Conservation (phyloP, 306 rosid species). For the Lathyrus oleraceus region DNA sequence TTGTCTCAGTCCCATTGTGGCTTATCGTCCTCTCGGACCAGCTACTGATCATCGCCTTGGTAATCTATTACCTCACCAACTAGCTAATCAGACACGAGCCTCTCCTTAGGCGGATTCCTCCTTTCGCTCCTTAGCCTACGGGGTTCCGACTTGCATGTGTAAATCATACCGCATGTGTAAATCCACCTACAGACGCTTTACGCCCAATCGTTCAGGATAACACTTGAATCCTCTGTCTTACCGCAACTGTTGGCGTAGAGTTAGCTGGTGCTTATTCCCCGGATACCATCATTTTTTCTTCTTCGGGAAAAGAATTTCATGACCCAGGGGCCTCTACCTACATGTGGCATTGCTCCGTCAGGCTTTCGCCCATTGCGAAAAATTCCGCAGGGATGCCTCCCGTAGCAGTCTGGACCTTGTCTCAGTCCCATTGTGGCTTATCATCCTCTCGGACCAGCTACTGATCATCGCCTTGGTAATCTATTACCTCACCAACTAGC, state of each 20-base stretch:
- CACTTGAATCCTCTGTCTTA: background rate
- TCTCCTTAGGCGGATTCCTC: background rate
- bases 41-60: background rate
- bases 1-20: background rate
- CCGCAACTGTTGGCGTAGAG: background rate
- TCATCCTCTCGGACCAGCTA: background rate
- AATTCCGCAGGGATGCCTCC: background rate
- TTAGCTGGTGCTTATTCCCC: no score
- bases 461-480: background rate
- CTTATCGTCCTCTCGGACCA: background rate
- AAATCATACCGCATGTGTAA: no score
- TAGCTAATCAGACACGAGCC: background rate
- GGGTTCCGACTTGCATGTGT: no score
- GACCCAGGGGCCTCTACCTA: no score
- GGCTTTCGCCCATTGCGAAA: no score
- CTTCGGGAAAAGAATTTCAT: no score
- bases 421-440: background rate
- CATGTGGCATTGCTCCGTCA: no score
- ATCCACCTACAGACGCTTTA: background rate
- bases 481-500: constrained; percentile 11
- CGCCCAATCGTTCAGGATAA: background rate
- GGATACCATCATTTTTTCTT: no score
- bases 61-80: constrained; percentile 13
- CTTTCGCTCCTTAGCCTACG: background rate
- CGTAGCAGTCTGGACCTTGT: background rate